Conservation (phyloP, 140 eudicot species). For the Flaveria floridana region DNA sequence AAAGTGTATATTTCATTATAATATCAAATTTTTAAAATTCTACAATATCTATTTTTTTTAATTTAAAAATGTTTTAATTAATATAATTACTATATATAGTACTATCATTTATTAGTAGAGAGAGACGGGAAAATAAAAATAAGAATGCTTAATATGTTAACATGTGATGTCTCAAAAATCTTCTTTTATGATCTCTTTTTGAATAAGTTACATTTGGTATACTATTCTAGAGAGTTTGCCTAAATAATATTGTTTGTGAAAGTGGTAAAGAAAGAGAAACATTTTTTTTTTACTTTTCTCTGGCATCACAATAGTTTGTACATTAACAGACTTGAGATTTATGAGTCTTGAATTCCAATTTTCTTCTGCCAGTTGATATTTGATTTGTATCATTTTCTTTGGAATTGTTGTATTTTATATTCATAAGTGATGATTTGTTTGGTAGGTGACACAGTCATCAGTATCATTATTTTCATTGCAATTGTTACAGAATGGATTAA, state of each 20-base stretch:
- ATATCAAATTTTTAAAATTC: no score
- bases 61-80: no score
- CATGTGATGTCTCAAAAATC: no score
- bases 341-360: conserved; percentile 28
- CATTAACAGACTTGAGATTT: conserved; percentile 25
- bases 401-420: neutral
- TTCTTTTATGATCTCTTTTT: neutral
- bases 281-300: neutral
- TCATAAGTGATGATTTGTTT: conserved; percentile 28
- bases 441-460: conserved; percentile 41
- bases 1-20: no score
- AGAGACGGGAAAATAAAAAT: no score
- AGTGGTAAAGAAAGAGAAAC: no score
- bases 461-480: conserved; percentile 34
- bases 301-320: conserved; percentile 13
- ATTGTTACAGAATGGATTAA: conserved; percentile 38
- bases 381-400: conserved; percentile 22
- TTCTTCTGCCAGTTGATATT: neutral
- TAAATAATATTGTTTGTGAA: neutral
- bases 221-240: neutral
- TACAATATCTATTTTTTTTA: no score
- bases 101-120: no score
- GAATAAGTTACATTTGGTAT: neutral
- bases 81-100: no score
- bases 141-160: no score